Base-by-base conservation (phyloP, 495 filamentous ascomycete species). In the Xylaria castorea region DNA sequence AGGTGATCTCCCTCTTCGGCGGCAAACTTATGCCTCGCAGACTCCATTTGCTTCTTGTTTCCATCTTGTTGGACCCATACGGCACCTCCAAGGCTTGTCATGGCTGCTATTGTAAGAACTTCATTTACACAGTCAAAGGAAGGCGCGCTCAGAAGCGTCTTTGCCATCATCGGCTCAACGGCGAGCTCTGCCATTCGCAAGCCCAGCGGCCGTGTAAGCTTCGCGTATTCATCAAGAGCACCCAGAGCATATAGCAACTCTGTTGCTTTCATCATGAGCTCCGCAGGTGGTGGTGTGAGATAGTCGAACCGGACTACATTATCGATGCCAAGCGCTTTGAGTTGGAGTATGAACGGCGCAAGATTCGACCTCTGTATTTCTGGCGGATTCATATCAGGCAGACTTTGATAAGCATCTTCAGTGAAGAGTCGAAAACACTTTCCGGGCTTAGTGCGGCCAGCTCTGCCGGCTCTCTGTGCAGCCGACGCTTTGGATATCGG, bases 391-490 rank as follows among this genome's bases (percentile, higher is more conserved):
- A 90, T 85, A 73, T 93, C 93, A 11, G 88, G 85, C n/a, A 99
- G 85, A 32, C 81, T 76, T 62, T 89, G 86, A 78, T 90, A 97
- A 6, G 85, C 87, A 50, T 89, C 84, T 79, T 97, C 93, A 22
- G 94, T 97, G 79, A 97, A 98, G 1, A 99, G 86, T 11, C 95
- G 91, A 78, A 93, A 98, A 78, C 97, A 98, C 83, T 98, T 99
- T 9, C 96, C 96, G 3, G 97, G 89, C 74, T 91, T 95, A 0
- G 95, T 98, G 73, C 97, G 88, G 22, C 97, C 97, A 18, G 96
- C 95, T 79, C 96, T 89, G 30, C 96, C 97, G 30, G 95, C 92
- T 27, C 96, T 92, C 82, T 98, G 97, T 5, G 92, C 92, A 11
- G 97, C 96, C 6, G 95, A 94, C 22, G 97, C 95, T 82, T 96